These are phyloP conservation scores for Strobilomyces echinocephalus DNA, from an alignment of 768 basidiomycete species.

Conservation along the genomic window DNA sequence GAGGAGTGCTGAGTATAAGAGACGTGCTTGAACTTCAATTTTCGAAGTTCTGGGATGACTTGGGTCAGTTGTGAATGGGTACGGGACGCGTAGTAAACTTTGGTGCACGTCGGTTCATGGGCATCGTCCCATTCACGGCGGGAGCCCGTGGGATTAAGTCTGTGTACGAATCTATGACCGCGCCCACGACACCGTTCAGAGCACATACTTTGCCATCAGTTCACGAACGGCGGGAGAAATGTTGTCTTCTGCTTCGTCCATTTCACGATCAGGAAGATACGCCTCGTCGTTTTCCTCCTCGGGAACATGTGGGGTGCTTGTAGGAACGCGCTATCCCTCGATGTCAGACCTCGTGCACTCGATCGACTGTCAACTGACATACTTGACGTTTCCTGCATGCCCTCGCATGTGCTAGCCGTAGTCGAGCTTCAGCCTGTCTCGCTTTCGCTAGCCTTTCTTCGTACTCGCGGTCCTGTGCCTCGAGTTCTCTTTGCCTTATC, in stretches of 20 bases:
- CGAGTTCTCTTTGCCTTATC: constrained; percentile 59
- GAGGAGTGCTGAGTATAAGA: constrained; percentile 18
- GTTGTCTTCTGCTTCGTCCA: constrained; percentile 41
- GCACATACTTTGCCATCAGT: constrained; percentile 69
- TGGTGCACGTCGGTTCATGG: constrained; percentile 60
- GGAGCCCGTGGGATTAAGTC: constrained; percentile 13
- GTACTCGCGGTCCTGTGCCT: constrained; percentile 61
- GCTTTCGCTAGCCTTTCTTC: constrained; percentile 56
- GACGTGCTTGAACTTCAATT: constrained; percentile 50
- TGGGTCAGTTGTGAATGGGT: constrained; percentile 96
- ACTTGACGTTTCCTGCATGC: constrained; percentile 63
- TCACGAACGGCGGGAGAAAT: constrained; percentile 75
- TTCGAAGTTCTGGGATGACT: constrained; percentile 77
- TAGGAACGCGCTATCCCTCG: constrained; percentile 22
- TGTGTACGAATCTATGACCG: constrained; percentile 2
- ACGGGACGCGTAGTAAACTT: constrained; percentile 91
- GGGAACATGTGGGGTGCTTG: constrained; percentile 9
- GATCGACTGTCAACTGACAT: constrained; percentile 14
- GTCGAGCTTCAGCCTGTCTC: constrained; percentile 54
- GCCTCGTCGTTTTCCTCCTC: constrained; percentile 51
- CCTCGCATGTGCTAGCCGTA: constrained; percentile 51
- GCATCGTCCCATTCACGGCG: constrained; percentile 7
- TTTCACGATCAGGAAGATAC: constrained; percentile 64
- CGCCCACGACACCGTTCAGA: neutral
- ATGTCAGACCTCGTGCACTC: constrained; percentile 2